These are phyloP conservation scores for Pythium sp. DNA, from an alignment of 352 stramenopile genomes.

Conservation along the genomic window DNA sequence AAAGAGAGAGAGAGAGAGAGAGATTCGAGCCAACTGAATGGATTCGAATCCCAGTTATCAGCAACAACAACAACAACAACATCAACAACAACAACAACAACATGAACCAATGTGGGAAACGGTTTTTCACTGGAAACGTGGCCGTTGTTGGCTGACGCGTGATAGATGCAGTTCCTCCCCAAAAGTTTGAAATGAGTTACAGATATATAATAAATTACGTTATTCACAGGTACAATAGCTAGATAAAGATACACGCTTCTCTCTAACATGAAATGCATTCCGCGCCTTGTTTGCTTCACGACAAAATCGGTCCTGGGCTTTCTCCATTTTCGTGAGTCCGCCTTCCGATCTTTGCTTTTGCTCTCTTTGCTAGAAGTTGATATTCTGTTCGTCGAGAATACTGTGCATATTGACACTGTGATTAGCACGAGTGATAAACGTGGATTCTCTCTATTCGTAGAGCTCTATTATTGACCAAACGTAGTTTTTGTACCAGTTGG, in stretches of 20 bases:
- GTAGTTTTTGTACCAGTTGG: background rate
- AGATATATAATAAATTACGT: background rate
- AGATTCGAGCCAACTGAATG: conserved; percentile 1
- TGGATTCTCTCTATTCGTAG: background rate
- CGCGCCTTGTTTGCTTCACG: background rate
- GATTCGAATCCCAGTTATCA: background rate
- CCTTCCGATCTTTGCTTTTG: background rate
- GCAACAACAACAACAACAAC: background rate
- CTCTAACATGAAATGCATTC: background rate
- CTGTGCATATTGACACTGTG: background rate
- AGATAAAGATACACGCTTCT: background rate
- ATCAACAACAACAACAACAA: background rate
- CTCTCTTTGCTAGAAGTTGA: no score
- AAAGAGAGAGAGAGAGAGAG: background rate
- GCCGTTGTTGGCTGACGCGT: background rate
- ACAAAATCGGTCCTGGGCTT: background rate
- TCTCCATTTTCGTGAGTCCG: background rate
- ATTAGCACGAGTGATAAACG: background rate
- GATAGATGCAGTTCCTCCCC: background rate
- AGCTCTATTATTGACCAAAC: background rate
- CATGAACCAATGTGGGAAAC: background rate
- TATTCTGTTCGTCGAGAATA: background rate
- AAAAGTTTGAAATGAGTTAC: background rate
- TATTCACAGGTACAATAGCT: background rate
- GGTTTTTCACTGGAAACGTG: background rate